These are phyloP conservation scores for Starmera quercuum DNA, from an alignment of 805 yeast genomes.

Conservation along the genomic window DNA sequence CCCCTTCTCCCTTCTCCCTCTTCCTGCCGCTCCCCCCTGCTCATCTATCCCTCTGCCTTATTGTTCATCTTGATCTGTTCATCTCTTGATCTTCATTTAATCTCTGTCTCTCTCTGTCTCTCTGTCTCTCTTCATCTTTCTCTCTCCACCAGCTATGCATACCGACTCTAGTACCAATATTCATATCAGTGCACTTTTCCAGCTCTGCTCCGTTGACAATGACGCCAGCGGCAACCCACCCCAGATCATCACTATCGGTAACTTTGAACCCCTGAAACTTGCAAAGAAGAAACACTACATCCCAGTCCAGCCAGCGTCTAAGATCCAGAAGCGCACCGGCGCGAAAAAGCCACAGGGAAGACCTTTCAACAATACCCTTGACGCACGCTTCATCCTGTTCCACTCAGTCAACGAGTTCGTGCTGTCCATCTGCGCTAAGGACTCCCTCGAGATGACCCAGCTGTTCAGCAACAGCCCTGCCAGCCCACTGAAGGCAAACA, in stretches of 20 bases:
- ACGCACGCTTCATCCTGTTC: constrained; percentile 19
- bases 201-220: neutral
- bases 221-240: constrained; percentile 8
- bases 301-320: constrained; percentile 6
- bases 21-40: too few relatives aligned
- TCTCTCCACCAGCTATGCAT: too few relatives aligned
- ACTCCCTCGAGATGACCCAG: neutral
- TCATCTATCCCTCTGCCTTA: too few relatives aligned
- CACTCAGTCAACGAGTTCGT: constrained; percentile 16
- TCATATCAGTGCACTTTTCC: neutral
- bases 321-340: neutral
- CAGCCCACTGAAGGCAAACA: neutral
- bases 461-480: neutral
- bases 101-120: too few relatives aligned
- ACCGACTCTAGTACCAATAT: too few relatives aligned
- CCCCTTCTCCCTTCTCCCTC: too few relatives aligned
- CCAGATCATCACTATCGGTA: constrained; percentile 13
- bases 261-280: constrained; percentile 16
- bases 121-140: too few relatives aligned
- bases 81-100: too few relatives aligned
- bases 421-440: constrained; percentile 9
- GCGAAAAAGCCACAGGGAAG: constrained; percentile 19
- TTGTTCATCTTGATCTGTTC: too few relatives aligned
- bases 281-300: constrained; percentile 20
- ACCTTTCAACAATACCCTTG: constrained; percentile 19